A percentile compares a stretch with the other conserved stretches of the same genome.
These are phyloP conservation scores for Polyporus tsugae DNA, from an alignment of 1,284 basidiomycete genomes.

Conservation along the genomic window DNA sequence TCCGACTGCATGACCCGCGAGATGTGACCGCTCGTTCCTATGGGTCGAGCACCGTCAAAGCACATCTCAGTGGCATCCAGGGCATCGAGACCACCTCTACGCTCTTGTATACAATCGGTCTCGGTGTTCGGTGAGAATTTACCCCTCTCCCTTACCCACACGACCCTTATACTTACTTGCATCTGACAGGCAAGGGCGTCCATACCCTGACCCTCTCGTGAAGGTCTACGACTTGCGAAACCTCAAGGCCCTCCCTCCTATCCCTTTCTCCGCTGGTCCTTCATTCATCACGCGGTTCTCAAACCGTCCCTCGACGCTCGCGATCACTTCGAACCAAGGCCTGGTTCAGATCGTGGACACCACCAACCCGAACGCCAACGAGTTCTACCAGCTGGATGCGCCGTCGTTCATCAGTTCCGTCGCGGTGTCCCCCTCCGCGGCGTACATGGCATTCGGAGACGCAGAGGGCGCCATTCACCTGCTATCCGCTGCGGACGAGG, in stretches of 20 bases:
- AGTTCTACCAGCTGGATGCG: conserved; percentile 83
- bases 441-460: conserved; percentile 94
- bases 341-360: conserved; percentile 92
- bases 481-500: conserved; percentile 77
- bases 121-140: conserved; percentile 75
- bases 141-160: background rate
- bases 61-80: conserved; percentile 84
- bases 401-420: conserved; percentile 83
- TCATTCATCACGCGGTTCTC: conserved; percentile 89
- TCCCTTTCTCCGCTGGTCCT: conserved; percentile 90
- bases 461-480: conserved; percentile 88
- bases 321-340: conserved; percentile 86
- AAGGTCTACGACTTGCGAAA: conserved; percentile 93
- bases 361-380: conserved; percentile 71
- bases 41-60: conserved; percentile 66
- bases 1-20: conserved; percentile 88
- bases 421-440: conserved; percentile 86
- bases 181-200: conserved; percentile 79
- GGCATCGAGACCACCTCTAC: conserved; percentile 85
- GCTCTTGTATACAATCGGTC: conserved; percentile 86
- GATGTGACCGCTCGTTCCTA: conserved; percentile 54
- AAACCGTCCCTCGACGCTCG: conserved; percentile 79
- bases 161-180: conserved; percentile 18
- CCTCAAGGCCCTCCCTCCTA: conserved; percentile 81
- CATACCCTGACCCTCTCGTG: conserved; percentile 91